Conservation (phyloP, 192 early-diverging fungal species). For the Mortierella antarctica region DNA sequence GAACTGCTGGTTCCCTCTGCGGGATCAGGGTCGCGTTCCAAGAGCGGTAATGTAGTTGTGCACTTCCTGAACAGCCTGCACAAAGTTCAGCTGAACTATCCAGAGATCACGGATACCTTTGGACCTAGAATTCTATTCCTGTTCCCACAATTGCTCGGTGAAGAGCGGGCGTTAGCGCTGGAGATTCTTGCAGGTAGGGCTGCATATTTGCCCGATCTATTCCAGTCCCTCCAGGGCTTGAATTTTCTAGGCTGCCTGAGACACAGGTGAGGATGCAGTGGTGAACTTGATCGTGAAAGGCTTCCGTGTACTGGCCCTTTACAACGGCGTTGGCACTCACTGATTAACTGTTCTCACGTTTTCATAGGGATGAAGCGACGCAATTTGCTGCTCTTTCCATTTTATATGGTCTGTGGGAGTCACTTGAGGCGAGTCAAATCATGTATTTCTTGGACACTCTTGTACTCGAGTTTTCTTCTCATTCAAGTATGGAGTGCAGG, state of each 20-base stretch:
- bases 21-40: background rate
- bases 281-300: background rate
- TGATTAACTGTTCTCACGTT: too few species aligned
- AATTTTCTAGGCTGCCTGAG: constrained; percentile 62
- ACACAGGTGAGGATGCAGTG: constrained; percentile 46
- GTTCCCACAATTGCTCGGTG: constrained; percentile 60
- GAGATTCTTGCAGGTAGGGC: constrained; percentile 67
- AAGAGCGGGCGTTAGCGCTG: constrained; percentile 56
- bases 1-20: constrained; percentile 1
- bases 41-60: background rate
- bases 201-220: constrained; percentile 59
- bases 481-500: constrained; percentile 62
- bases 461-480: constrained; percentile 59
- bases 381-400: constrained; percentile 68
- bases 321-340: background rate
- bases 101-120: constrained; percentile 47
- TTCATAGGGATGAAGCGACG: constrained; percentile 63
- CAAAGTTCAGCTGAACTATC: constrained; percentile 57
- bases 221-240: constrained; percentile 62
- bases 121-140: constrained; percentile 59
- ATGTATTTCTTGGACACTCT: constrained; percentile 59
- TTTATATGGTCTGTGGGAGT: constrained; percentile 58
- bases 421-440: constrained; percentile 56
- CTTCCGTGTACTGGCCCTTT: background rate
- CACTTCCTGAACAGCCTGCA: constrained; percentile 55